A percentile compares a stretch with the other conserved stretches of the same genome.
Conservation (phyloP, 345 rosid species). For the Bruguiera sexangula region DNA sequence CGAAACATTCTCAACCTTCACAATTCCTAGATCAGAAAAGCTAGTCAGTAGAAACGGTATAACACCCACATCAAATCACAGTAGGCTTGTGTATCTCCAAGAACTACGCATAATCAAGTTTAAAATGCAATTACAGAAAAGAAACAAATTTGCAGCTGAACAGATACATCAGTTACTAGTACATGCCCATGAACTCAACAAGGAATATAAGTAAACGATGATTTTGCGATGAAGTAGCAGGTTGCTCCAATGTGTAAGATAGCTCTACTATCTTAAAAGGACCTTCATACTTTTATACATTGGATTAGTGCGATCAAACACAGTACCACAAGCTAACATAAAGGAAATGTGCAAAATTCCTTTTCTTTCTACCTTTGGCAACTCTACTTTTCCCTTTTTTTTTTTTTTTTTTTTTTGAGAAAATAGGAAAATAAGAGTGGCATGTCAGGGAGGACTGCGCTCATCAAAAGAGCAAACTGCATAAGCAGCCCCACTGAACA, state of each 20-base stretch:
- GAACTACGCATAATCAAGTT: background rate
- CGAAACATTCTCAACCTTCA: background rate
- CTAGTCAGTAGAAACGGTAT: slow-evolving; percentile 68
- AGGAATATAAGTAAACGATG: slow-evolving; percentile 70
- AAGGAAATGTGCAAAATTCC: too few relatives aligned
- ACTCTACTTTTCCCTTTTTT: too few relatives aligned
- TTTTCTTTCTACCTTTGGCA: too few relatives aligned
- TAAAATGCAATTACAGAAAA: slow-evolving; percentile 1
- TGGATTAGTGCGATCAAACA: too few relatives aligned
- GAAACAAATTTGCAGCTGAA: slow-evolving; percentile 7
- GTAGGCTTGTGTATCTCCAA: slow-evolving; percentile 66
- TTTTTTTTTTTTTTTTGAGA: too few relatives aligned
- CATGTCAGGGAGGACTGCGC: too few relatives aligned
- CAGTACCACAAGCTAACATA: too few relatives aligned
- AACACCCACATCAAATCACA: slow-evolving; percentile 66
- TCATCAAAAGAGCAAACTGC: too few relatives aligned
- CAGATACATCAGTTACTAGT: slow-evolving; percentile 3
- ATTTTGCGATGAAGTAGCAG: slow-evolving; percentile 50
- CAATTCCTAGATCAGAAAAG: slow-evolving; percentile 75
- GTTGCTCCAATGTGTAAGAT: slow-evolving; percentile 42
- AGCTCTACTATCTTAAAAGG: background rate
- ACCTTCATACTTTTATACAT: too few relatives aligned
- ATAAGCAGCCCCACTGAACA: too few relatives aligned
- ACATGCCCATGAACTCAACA: slow-evolving; percentile 73
- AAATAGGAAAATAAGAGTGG: too few relatives aligned